These are phyloP conservation scores for Apiospora kogelbergensis DNA, from an alignment of 2,329 filamentous ascomycete genomes.

Conservation along the genomic window DNA sequence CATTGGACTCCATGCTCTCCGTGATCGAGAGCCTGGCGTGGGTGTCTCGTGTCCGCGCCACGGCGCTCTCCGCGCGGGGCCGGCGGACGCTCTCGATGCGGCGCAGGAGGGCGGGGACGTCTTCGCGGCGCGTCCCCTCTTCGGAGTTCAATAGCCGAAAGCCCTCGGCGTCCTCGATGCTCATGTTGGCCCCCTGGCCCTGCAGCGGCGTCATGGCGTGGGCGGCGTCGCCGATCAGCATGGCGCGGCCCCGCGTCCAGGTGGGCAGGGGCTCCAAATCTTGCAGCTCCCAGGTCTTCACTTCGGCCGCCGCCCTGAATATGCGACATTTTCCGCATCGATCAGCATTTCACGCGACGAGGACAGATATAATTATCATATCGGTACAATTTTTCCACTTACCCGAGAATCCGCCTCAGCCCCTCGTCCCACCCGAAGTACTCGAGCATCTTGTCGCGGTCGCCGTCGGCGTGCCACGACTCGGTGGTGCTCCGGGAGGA, in stretches of 20 bases:
- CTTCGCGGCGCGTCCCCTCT: neutral
- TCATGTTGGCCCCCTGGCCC: conserved; percentile 24
- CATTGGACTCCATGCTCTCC: neutral
- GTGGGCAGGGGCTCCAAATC: conserved; percentile 20
- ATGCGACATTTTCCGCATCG: too few species aligned
- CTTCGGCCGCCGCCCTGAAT: neutral
- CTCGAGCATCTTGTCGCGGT: conserved; percentile 3
- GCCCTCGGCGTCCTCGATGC: conserved; percentile 25
- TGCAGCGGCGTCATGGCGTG: conserved; percentile 24
- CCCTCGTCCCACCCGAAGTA: neutral
- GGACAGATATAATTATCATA: too few species aligned
- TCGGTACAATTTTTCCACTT: neutral
- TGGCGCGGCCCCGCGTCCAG: conserved; percentile 4
- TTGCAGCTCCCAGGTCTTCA: conserved; percentile 23
- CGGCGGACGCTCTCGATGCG: neutral
- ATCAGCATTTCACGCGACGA: conserved; percentile 42
- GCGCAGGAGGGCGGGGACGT: conserved; percentile 3
- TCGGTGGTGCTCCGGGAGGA: neutral
- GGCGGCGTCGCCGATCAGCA: conserved; percentile 16
- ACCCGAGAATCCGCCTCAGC: neutral
- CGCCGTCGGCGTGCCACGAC: neutral
- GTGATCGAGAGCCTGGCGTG: neutral
- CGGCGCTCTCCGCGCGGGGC: neutral
- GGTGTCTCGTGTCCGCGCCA: neutral
- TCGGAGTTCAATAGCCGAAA: conserved; percentile 13